Evolutionary conservation across 768 basidiomycete species (phyloP), one percentile per base, ranked within the genome.

Genomic region (Austroboletus festivus): DNA sequence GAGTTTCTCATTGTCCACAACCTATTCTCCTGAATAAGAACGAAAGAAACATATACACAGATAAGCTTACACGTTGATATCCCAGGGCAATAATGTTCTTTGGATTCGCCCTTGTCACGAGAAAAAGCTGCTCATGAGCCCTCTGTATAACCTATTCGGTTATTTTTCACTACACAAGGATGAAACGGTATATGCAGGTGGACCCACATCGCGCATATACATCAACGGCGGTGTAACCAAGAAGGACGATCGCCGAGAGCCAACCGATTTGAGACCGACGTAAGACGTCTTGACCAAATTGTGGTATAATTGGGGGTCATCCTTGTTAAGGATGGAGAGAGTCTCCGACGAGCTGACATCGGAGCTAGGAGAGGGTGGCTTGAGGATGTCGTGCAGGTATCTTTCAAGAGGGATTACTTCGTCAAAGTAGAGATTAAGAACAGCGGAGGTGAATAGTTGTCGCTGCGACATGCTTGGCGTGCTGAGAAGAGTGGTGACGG

Each of bases 61-160:
- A 34, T 15, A 2, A 45, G 61, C 76, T 50, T 56, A 83, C 86
- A 44, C 76, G 65, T 24, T 77, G 71, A 62, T 88, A 90, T 3
- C 89, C 89, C 12, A 72, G 54, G 0, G 83, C 83, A 24, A 91
- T 76, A 2, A 89, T 71, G 56, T 89, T 85, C 2, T 71, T 68
- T 15, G 73, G 64, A 26, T 69, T 69, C 31, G 64, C 67, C 21
- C 61, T 71, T 40, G 63, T 55, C 19, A 57, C 55, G 5, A 61
- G 62, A 41, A 87, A 76, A 8, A 88, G 62, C 31, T 68, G 73
- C 46, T 74, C 75, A 56, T 86, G 83, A 4, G 79, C 82, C 50
- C 71, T 73, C 47, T 85, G 79, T 42, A 88, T 74, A 16, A 86
- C 62, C 86, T 89, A 40, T 38, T 24, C 33, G 30, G 19, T 22